Evolutionary conservation across 148 eudicot genomes (phyloP), one percentile per base, ranked within the genome.

Genomic region (Vaccinium macrocarpon): DNA sequence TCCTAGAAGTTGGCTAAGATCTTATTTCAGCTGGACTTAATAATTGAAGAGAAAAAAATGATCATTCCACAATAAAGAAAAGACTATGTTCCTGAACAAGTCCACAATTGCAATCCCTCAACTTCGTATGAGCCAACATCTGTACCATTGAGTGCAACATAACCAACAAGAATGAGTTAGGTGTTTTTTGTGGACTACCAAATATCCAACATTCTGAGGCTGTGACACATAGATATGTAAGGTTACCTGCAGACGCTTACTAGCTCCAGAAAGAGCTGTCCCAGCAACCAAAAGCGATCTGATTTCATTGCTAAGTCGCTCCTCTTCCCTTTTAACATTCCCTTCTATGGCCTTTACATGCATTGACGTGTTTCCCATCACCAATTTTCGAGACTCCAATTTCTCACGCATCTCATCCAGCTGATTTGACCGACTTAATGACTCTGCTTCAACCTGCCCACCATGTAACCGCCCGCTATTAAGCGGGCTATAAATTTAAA

Each of bases 351-450:
- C 96, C 86, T 94, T 97, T 19, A 91, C 90, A 42, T 42, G 92
- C 95, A 90, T 94, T 61, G 90, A 86, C 93, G 89, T 90, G 91
- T 91, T 95, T 49, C 93, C 93, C 93, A 97, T 91, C 74, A 90
- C 89, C 84, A 91, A 84, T 83, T 95, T 91, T 49, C 89, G 91
- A 53, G 90, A 88, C 76, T 95, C 95, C 90, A 97, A 86, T 83
- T 91, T 91, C 83, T 97, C 94, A 64, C 88, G 91, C 91, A 97
- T 94, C 90, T 93, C 96, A 88, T 95, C 95, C 78, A 95, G 93
- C 90, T 92, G 89, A 82, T 97, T 92, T 85, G 88, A 89, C 84
- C 92, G 89, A 70, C 87, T 86, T 87, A 97, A 90, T 15, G 95
- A 92, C 83, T 93, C 96, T 23, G 95, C 89, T 86, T 93, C 91